A percentile compares a stretch with the other conserved stretches of the same genome.
Conservation (phyloP, 2,329 filamentous ascomycete species). For the Colletotrichum eleusines region DNA sequence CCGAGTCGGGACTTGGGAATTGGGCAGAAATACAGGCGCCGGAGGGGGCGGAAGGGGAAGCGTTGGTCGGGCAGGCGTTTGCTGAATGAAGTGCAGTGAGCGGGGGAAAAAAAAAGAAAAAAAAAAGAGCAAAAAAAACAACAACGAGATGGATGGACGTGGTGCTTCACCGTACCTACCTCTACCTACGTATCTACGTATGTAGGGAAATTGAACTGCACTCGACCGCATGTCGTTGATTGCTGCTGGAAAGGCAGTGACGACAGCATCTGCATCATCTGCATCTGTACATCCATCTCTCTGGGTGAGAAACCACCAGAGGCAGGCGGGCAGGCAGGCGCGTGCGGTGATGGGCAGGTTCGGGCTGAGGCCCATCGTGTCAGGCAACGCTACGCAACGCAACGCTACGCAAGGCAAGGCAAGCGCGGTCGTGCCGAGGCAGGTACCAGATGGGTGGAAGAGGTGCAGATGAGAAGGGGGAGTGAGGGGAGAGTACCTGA, state of each 20-base stretch:
- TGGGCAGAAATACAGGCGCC: constrained; percentile 15
- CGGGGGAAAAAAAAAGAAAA: too few relatives aligned
- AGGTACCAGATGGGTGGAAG: constrained; percentile 12
- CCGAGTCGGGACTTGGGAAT: background rate
- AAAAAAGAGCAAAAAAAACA: too few relatives aligned
- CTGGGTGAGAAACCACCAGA: background rate
- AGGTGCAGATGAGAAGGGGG: background rate
- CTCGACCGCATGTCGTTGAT: too few relatives aligned
- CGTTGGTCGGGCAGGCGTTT: background rate
- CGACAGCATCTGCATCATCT: background rate
- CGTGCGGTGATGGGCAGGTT: background rate
- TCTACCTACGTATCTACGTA: too few relatives aligned
- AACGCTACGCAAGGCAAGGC: background rate
- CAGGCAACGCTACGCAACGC: constrained; percentile 18
- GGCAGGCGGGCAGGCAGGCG: background rate
- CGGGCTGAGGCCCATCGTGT: background rate
- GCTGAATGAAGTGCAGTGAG: background rate
- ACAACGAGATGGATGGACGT: too few relatives aligned
- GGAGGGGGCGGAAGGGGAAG: background rate
- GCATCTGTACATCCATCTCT: background rate
- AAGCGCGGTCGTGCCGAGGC: constrained; percentile 32
- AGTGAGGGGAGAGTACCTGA: too few relatives aligned
- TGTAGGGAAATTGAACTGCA: background rate
- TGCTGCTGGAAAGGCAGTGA: too few relatives aligned
- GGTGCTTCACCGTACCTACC: too few relatives aligned